These are phyloP conservation scores for Parasarocladium wereldwijsianum DNA, from an alignment of 2,329 filamentous ascomycete species.

Conservation along the genomic window DNA sequence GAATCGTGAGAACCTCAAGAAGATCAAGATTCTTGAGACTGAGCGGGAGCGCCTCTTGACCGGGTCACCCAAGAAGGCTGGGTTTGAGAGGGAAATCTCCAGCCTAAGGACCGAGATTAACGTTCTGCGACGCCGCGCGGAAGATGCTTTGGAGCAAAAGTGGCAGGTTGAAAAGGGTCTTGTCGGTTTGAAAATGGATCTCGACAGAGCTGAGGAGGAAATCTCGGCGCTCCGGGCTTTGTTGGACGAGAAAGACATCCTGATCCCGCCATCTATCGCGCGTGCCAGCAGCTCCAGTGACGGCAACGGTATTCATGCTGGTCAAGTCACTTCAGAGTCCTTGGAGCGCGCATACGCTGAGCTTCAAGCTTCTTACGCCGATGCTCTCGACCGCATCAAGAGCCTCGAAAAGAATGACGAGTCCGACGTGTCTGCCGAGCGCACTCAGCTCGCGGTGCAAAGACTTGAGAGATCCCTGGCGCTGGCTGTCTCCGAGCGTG, in stretches of 20 bases:
- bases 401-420: constrained; percentile 39
- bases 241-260: constrained; percentile 69
- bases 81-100: constrained; percentile 73
- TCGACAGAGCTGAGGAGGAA: constrained; percentile 89
- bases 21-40: constrained; percentile 57
- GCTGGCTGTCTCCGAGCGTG: constrained; percentile 54
- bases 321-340: constrained; percentile 51
- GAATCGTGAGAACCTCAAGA: constrained; percentile 70
- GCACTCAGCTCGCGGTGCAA: constrained; percentile 46
- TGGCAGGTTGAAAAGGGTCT: constrained; percentile 91
- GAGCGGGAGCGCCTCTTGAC: constrained; percentile 64
- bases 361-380: constrained; percentile 55
- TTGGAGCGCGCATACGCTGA: constrained; percentile 62
- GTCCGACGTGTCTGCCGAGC: constrained; percentile 29
- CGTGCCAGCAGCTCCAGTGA: constrained; percentile 22
- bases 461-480: constrained; percentile 55
- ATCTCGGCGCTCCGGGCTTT: constrained; percentile 68
- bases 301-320: constrained; percentile 13
- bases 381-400: constrained; percentile 53
- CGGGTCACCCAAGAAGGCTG: constrained; percentile 54
- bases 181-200: constrained; percentile 82
- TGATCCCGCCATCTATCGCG: constrained; percentile 47
- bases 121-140: constrained; percentile 68
- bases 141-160: constrained; percentile 89
- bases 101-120: constrained; percentile 74